A percentile compares a stretch with the other conserved stretches of the same genome.
These are phyloP conservation scores for Glycine soja DNA, from an alignment of 306 rosid genomes.

Conservation along the genomic window DNA sequence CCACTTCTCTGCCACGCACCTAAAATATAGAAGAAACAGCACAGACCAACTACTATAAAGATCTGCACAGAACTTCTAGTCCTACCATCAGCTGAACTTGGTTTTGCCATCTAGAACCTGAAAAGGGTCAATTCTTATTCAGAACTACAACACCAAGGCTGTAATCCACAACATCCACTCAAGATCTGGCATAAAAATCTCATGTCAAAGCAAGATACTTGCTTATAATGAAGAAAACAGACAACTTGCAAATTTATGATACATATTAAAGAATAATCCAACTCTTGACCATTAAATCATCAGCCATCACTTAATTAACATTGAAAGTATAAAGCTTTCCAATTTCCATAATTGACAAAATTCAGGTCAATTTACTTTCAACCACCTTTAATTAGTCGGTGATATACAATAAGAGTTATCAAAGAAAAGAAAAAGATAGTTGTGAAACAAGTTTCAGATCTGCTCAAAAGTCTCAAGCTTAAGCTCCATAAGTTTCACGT, in stretches of 20 bases:
- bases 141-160: slow-evolving; percentile 33
- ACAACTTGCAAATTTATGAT: background rate
- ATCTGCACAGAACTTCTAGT: slow-evolving; percentile 83
- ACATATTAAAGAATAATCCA: slow-evolving; percentile 3
- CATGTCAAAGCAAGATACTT: slow-evolving; percentile 14
- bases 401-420: background rate
- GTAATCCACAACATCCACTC: slow-evolving; percentile 15
- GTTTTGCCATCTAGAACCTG: slow-evolving; percentile 80
- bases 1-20: slow-evolving; percentile 98
- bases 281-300: slow-evolving; percentile 26
- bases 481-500: background rate
- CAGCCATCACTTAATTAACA: background rate
- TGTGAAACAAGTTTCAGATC: slow-evolving; percentile 41
- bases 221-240: slow-evolving; percentile 3
- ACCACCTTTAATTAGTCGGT: background rate
- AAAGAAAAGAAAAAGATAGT: background rate
- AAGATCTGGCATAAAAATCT: slow-evolving; percentile 35
- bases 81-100: slow-evolving; percentile 71
- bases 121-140: slow-evolving; percentile 28
- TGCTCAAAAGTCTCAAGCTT: slow-evolving; percentile 18
- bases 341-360: slow-evolving; percentile 28
- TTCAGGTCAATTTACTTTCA: slow-evolving; percentile 16
- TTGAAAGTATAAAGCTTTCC: slow-evolving; percentile 22
- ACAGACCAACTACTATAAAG: slow-evolving; percentile 79
- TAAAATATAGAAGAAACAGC: slow-evolving; percentile 84